Evolutionary conservation across 2,329 filamentous ascomycete genomes (phyloP), one percentile per base, ranked within the genome.

Genomic region (Cephalotrichum gorgonifer): DNA sequence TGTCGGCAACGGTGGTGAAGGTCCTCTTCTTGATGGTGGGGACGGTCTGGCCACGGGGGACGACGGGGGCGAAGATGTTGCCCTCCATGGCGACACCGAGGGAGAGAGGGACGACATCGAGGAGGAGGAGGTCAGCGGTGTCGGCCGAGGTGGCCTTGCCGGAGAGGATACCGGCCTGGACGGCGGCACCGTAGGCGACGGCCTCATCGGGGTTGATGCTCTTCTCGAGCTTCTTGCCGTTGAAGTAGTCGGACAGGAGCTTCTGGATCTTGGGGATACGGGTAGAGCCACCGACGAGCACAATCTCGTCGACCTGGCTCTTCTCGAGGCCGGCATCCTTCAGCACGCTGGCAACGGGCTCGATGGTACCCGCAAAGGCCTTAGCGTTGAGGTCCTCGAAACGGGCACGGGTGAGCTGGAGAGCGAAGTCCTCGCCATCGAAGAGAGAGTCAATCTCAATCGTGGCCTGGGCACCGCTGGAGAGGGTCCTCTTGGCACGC

Each of bases 181-280:
- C 91, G 61, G 93, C 93, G 57, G 93, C 93, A 83, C 93, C 93
- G 74, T 96, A 96, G 62, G 93, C 93, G 64, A 98, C 93, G 60
- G 93, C 93, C 80, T 98, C 93, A 67, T 98, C 93, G 63, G 93
- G 93, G 83, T 98, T 98, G 78, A 97, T 97, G 79, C 87, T 93
- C 81, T 96, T 97, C 83, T 97, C 91, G 59, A 96, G 88, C 86
- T 98, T 96, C 88, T 98, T 98, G 74, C 90, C 90, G 69, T 94
- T 87, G 77, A 98, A 98, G 82, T 90, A 96, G 74, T 98, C 93
- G 75, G 85, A 90, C 59, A 98, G 84, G 58, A 98, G 86, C 83
- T 97, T 97, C 85, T 98, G 93, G 71, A 98, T 95, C 70, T 85
- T 83, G 65, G 93, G 93, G 62, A 98, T 98, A 88, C 93, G 93